Percentiles rank a stretch among this genome's conserved stretches.
phyloP scores from a whole-genome alignment of 1,284 basidiomycete genomes.

The Moesziomyces antarcticus region DNA sequence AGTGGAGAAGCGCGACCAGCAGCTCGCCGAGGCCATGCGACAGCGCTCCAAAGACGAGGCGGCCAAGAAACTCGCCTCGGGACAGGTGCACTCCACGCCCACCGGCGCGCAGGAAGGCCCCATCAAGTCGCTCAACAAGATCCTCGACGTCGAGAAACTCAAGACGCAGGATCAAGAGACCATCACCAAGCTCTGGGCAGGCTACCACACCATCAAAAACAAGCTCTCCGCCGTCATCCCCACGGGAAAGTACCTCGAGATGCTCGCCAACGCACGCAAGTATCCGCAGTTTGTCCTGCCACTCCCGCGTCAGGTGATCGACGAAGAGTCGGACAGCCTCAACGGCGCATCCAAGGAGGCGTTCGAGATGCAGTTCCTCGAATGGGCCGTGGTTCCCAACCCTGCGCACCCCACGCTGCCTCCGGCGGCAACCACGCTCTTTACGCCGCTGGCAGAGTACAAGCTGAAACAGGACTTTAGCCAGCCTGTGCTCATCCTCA shows the following conservation, averaged over 20 bases:
- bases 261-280: slow-evolving; percentile 49
- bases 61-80: slow-evolving; percentile 42
- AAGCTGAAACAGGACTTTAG: slow-evolving; percentile 87
- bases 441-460: slow-evolving; percentile 94
- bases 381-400: slow-evolving; percentile 60
- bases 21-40: slow-evolving; percentile 37
- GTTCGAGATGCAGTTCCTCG: slow-evolving; percentile 65
- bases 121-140: slow-evolving; percentile 55
- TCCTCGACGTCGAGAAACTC: slow-evolving; percentile 61
- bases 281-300: slow-evolving; percentile 66
- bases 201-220: slow-evolving; percentile 64
- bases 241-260: slow-evolving; percentile 46
- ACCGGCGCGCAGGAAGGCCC: slow-evolving; percentile 42
- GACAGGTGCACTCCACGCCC: slow-evolving; percentile 31
- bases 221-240: slow-evolving; percentile 66
- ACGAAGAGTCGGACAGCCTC: slow-evolving; percentile 14
- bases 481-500: slow-evolving; percentile 88
- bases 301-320: slow-evolving; percentile 53
- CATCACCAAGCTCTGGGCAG: slow-evolving; percentile 64
- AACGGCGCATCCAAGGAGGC: slow-evolving; percentile 36
- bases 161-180: slow-evolving; percentile 39
- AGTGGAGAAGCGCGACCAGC: slow-evolving; percentile 47
- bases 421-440: slow-evolving; percentile 73
- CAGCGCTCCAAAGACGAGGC: slow-evolving; percentile 41
- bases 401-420: slow-evolving; percentile 12